Evolutionary conservation across 805 yeast species (phyloP), one percentile per base, ranked within the genome.

Genomic region (Lachancea quebecensis): DNA sequence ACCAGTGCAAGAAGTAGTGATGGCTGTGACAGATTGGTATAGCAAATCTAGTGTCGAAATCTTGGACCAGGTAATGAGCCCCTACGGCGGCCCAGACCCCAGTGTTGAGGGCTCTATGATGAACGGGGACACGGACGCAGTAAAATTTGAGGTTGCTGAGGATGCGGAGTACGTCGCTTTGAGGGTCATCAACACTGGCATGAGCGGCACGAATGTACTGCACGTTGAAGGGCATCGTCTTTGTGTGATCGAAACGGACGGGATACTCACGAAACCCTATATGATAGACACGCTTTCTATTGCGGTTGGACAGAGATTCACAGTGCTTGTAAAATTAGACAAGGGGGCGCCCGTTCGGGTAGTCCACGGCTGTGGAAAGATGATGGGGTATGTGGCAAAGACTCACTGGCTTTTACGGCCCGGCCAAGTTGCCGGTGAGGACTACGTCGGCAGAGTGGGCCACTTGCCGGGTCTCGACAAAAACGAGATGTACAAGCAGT

Each of bases 221-320:
- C 73, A 71, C 50, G 66, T 79, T 44, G 79, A 76, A 54, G 74
- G 69, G 51, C 83, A 77, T 57, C 65, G 63, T 16, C 62, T 80
- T 53, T 70, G 75, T 1, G 69, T 79, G 4, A 73, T 80, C 31
- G 86, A 79, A 56, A 69, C 75, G 31, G 85, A 80, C 55, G 85
- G 85, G 27, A 70, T 77, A 10, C 61, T 70, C 40, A 76, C 79
- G 2, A 72, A 75, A 45, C 79, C 79, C 14, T 64, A 62, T 47
- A 67, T 65, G 32, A 71, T 75, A 2, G 72, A 70, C 14, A 68
- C 78, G 32, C 46, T 79, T n/a, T 69, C 71, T 47, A 46, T 79
- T 28, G 78, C 89, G 0, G 88, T 82, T 5, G 95, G 91, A 2
- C 95, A 88, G 66, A 70, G 96, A 54, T 78, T 79, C 57, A 75